Base-by-base conservation (phyloP, 2,329 filamentous ascomycete species). In the Emergomyces orientalis region DNA sequence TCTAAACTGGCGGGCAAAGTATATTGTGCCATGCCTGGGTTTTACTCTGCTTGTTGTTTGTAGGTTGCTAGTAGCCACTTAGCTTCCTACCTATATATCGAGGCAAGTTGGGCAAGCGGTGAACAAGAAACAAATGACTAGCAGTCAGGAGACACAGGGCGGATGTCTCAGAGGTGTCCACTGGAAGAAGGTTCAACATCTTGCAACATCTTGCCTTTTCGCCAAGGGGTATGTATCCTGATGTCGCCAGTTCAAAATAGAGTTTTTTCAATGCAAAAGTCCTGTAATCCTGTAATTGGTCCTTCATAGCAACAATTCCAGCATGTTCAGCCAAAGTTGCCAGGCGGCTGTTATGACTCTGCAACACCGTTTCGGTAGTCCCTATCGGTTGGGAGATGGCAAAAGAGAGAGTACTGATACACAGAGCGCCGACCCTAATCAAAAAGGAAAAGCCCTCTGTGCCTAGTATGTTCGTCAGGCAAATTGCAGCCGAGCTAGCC, bases 21-120 rank as follows among this genome's bases (percentile, higher is more conserved):
- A 55, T 55, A 34, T 9, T 55, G 17, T 14, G 32, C 22, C 52
- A 34, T 60, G 41, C 45, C 41, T 60, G 51, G 62, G 57, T 54
- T 54, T 62, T 62, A 62, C 17, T 63, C 39, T 60, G 61, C 41
- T 51, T 63, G 59, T 64, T 68, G 65, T 65, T 65, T 66, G 59
- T 57, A 63, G 25, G 41, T 45, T 52, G 43, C 59, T 61, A 64
- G 60, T 39, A 45, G 47, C 64, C 64, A 65, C 51, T 62, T 37
- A 65, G 59, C 47, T 65, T 63, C 58, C 34, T 51, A 41, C 14
- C 39, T 54, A 49, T 45, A 37, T 61, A 65, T 67, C 66, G 65
- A 67, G 65, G 66, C 59, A 62, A 32, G 62, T 61, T 64, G 55
- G 62, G 63, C 64, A 65, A 63, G 65, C 64, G 63, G 65, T 64